Evolutionary conservation across 2,329 filamentous ascomycete genomes (phyloP).

Genomic region (Elsinoe australis): DNA sequence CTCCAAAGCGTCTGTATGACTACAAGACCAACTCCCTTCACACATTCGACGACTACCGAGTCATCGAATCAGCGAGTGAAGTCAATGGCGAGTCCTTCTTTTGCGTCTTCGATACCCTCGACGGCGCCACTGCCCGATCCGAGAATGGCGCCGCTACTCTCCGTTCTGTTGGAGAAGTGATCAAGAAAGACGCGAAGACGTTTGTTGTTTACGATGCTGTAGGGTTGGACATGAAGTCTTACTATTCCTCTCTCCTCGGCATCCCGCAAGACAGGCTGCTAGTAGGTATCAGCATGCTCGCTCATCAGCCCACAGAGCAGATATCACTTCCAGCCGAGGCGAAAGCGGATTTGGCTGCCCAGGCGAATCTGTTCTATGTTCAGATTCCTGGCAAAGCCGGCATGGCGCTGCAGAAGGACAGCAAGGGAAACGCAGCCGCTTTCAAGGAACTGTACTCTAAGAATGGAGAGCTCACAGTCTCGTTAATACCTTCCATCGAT

Average conservation of each 20-base stretch:
- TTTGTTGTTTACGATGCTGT: not conserved
- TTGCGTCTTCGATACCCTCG: conserved; percentile 1
- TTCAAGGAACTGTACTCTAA: not conserved
- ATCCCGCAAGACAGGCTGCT: not conserved
- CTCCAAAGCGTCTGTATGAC: not conserved
- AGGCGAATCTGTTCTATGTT: not conserved
- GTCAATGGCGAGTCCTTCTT: not conserved
- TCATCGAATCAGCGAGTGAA: not conserved
- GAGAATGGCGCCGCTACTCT: not conserved
- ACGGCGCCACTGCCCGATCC: not conserved
- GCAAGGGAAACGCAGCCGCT: not conserved
- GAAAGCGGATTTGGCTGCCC: not conserved
- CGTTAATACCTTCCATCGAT: not conserved
- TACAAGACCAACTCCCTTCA: not conserved
- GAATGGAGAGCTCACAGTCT: not conserved
- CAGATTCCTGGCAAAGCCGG: not conserved
- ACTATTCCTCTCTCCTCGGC: not conserved
- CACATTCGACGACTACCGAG: not conserved
- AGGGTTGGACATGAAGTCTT: not conserved
- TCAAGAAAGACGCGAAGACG: not conserved
- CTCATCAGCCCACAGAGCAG: not conserved
- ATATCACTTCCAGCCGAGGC: not conserved
- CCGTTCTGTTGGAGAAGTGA: not conserved
- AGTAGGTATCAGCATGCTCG: not conserved
- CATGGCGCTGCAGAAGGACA: not conserved